Conservation (phyloP, 805 yeast genomes). For the Ogataea pini region DNA sequence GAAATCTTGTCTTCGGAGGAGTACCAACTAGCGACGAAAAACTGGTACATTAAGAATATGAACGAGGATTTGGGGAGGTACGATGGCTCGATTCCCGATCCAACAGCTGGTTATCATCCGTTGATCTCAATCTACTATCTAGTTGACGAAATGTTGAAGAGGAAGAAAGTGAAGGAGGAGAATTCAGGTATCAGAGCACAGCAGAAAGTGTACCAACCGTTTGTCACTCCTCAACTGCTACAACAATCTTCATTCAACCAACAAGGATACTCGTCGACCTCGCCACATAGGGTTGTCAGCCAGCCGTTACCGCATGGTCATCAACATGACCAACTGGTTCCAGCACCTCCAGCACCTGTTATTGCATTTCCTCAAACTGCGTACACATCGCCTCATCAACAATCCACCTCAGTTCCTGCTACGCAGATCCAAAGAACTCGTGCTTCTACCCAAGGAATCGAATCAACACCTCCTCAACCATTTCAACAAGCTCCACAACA, state of each 20-base stretch:
- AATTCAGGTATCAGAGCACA: conserved; percentile 35
- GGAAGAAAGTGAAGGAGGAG: conserved; percentile 64
- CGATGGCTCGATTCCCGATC: conserved; percentile 53
- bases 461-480: conserved; percentile 8
- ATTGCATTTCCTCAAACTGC: conserved; percentile 43
- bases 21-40: conserved; percentile 60
- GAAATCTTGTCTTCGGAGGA: conserved; percentile 60
- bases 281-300: conserved; percentile 27
- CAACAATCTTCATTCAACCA: conserved; percentile 17
- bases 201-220: conserved; percentile 16
- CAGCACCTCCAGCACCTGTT: conserved; percentile 27
- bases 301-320: conserved; percentile 29
- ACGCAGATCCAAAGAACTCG: conserved; percentile 23
- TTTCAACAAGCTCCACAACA: conserved; percentile 23
- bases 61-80: conserved; percentile 28
- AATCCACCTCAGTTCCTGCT: conserved; percentile 24
- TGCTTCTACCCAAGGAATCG: conserved; percentile 12
- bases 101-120: conserved; percentile 87
- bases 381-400: conserved; percentile 39
- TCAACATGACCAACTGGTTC: conserved; percentile 39
- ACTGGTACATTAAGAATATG: conserved; percentile 56
- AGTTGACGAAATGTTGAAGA: conserved; percentile 78
- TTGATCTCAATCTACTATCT: conserved; percentile 81
- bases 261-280: conserved; percentile 14
- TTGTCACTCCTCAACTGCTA: conserved; percentile 17